These are phyloP conservation scores for Xylariaceae sp. DNA, from an alignment of 2,329 filamentous ascomycete genomes.

Conservation along the genomic window DNA sequence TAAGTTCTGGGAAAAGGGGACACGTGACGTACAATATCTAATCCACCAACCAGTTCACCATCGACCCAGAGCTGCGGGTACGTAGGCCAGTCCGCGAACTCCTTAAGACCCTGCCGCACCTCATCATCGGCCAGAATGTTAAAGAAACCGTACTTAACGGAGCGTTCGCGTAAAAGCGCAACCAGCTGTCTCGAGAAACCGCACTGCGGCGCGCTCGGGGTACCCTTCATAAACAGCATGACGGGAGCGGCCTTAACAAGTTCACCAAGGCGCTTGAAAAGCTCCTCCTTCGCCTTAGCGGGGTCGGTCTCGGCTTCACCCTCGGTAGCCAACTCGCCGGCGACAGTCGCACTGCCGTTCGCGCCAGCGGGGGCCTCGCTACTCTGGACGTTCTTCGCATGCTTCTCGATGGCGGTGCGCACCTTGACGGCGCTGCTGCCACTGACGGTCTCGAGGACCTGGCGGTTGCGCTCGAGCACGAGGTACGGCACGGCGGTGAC, in stretches of 20 bases:
- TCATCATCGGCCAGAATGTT: slow-evolving; percentile 98
- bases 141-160: slow-evolving; percentile 97
- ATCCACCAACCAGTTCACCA: slow-evolving; percentile 83
- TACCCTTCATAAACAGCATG: slow-evolving; percentile 99
- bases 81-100: slow-evolving; percentile 97
- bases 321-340: slow-evolving; percentile 33
- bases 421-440: slow-evolving; percentile 87
- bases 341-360: slow-evolving; percentile 32
- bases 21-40: slow-evolving; percentile 77
- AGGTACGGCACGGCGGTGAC: slow-evolving; percentile 93
- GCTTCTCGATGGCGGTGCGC: slow-evolving; percentile 75
- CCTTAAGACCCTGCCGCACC: slow-evolving; percentile 91
- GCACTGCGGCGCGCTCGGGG: slow-evolving; percentile 78
- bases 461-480: slow-evolving; percentile 69
- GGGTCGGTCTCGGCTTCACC: slow-evolving; percentile 39
- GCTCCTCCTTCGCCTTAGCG: slow-evolving; percentile 69
- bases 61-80: slow-evolving; percentile 92
- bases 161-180: slow-evolving; percentile 76
- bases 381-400: slow-evolving; percentile 50
- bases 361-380: slow-evolving; percentile 35
- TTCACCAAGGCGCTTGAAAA: slow-evolving; percentile 73
- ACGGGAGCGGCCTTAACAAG: slow-evolving; percentile 93
- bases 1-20: neutral
- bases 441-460: slow-evolving; percentile 77
- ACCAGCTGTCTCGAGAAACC: slow-evolving; percentile 92